Percentiles rank a stretch among this genome's conserved stretches.
Conservation (phyloP, 2,329 filamentous ascomycete genomes). For the Cadophora sp. region DNA sequence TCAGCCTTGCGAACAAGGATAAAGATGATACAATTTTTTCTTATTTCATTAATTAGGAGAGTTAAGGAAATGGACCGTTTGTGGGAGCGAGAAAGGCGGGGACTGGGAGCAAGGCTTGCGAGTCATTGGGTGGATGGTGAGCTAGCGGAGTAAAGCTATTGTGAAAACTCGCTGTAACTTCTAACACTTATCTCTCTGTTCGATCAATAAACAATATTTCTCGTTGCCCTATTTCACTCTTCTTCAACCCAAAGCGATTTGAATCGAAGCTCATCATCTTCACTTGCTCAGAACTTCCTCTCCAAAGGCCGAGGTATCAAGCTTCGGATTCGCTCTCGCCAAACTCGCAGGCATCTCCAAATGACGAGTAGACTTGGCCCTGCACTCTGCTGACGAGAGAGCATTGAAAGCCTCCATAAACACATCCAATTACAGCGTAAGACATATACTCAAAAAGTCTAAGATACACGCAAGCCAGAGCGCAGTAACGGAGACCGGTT, state of each 20-base stretch:
- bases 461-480: neutral
- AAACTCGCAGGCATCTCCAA: neutral
- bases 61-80: neutral
- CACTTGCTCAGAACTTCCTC: neutral
- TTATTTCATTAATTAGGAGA: neutral
- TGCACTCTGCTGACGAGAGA: slow-evolving; percentile 1
- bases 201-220: too few relatives aligned
- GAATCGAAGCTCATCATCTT: neutral
- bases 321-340: slow-evolving; percentile 6
- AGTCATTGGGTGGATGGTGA: neutral
- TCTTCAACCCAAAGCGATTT: too few relatives aligned
- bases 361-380: slow-evolving; percentile 6
- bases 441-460: neutral
- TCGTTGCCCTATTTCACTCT: too few relatives aligned
- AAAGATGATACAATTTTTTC: neutral
- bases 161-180: neutral
- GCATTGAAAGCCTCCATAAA: neutral
- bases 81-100: too few relatives aligned
- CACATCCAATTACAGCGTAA: neutral
- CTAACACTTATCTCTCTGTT: too few relatives aligned
- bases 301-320: neutral
- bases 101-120: neutral
- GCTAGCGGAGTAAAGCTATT: neutral
- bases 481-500: neutral
- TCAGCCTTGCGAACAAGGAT: neutral